A percentile compares a stretch with the other conserved stretches of the same genome.
Evolutionary conservation across 768 basidiomycete genomes (phyloP).

Genomic region (Suillus occidentalis): DNA sequence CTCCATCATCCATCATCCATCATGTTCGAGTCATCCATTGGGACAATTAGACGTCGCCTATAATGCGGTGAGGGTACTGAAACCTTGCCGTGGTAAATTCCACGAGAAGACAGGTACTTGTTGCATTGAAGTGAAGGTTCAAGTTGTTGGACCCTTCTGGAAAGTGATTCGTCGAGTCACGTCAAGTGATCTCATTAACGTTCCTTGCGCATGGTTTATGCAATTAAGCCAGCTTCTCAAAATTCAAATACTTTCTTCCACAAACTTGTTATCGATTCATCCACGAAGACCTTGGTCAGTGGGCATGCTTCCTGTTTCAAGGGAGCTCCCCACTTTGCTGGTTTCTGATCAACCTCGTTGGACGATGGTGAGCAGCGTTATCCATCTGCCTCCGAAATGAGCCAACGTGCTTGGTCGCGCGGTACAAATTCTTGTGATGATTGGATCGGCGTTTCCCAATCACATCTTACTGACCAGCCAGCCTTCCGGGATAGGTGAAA

Average conservation of each 20-base stretch:
- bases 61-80: not conserved
- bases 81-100: not conserved
- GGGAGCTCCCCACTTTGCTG: not conserved
- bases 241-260: not conserved
- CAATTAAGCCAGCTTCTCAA: not conserved
- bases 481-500: not conserved
- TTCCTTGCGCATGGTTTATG: not conserved
- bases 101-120: not conserved
- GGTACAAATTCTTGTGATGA: not conserved
- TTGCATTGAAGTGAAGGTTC: not conserved
- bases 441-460: not conserved
- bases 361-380: not conserved
- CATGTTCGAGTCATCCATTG: not conserved
- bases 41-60: not conserved
- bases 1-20: not conserved
- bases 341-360: not conserved
- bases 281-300: not conserved
- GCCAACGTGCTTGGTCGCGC: not conserved
- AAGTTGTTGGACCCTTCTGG: not conserved
- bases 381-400: constrained; percentile 8
- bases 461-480: not conserved
- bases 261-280: not conserved
- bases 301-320: not conserved
- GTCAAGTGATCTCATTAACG: not conserved
- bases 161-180: not conserved